Evolutionary conservation across 352 stramenopile genomes (phyloP), one percentile per base, ranked within the genome.

Genomic region (Phytophthora melonis): DNA sequence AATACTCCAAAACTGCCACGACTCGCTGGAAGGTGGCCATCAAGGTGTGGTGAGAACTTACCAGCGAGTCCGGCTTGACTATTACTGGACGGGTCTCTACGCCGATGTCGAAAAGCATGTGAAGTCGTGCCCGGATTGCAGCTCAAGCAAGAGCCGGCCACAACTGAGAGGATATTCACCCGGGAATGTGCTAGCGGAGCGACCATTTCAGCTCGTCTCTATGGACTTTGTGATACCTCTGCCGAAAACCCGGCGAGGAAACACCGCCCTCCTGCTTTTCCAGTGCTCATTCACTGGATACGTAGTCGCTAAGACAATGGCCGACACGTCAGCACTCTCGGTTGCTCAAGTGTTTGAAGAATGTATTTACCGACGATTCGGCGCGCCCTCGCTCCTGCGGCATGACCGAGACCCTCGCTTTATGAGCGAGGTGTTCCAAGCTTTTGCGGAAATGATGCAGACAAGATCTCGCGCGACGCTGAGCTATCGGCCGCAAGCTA

Each of bases 381-480:
- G 68, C 0, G 58, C 68, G 3, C 50, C 45, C 3, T 55, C 55
- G 5, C 32, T 74, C 1, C 61, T 74, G 2, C 50, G 66, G 1
- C 66, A 74, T 25, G 62, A 63, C 47, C 14, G 54, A 4, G 68
- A 70, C 13, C 68, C 68, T 14, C 43, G 61, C 18, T 74, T 74
- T 34, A 64, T 68, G 68, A 61, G 58, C 3, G 61, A 74, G 14
- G 59, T 70, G 1, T 66, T 67, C 34, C 34, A 54, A 45, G 43
- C 50, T 3, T 75, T 75, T 47, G 18, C 50, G 2, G 53, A 70
- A 13, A 61, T 64, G 61, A 69, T 70, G 25, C 27, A 63, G 25
- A 39, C 23, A 1, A 21, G 54, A 5, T 60, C 32, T 1, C 23
- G 62, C 23, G 54, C 55, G 0, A 70, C 68, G 14, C 19, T 75